Conservation (phyloP, 73 alveolate genomes). For the Stentor roeselii region DNA sequence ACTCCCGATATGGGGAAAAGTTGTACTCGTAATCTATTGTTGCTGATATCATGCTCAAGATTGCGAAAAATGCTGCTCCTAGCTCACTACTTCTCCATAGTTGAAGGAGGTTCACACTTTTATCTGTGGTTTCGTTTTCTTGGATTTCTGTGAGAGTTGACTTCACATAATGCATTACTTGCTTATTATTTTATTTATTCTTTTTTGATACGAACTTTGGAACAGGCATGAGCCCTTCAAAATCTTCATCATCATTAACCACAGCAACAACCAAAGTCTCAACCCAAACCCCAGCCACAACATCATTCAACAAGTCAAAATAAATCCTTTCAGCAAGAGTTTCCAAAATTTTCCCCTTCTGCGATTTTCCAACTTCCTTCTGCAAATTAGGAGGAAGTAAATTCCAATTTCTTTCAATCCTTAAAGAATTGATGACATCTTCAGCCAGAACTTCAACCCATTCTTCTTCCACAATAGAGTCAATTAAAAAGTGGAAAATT, state of each 20-base stretch:
- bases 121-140: background rate
- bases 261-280: background rate
- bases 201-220: too few relatives aligned
- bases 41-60: background rate
- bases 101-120: background rate
- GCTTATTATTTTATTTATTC: too few relatives aligned
- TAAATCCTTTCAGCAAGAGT: background rate
- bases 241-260: background rate
- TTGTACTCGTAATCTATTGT: background rate
- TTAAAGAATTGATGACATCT: background rate
- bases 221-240: too few relatives aligned
- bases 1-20: background rate
- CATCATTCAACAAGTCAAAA: background rate
- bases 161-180: background rate
- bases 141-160: background rate
- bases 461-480: background rate
- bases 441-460: slow-evolving; percentile 7
- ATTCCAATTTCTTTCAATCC: background rate
- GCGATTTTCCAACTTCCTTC: background rate
- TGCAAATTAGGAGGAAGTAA: background rate
- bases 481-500: background rate
- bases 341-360: background rate
- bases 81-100: background rate
- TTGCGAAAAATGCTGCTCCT: background rate
- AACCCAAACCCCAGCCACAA: background rate